Percentiles rank a stretch among this genome's conserved stretches.
phyloP scores from a whole-genome alignment of 345 rosid species.

The Gossypioides kirkii region DNA sequence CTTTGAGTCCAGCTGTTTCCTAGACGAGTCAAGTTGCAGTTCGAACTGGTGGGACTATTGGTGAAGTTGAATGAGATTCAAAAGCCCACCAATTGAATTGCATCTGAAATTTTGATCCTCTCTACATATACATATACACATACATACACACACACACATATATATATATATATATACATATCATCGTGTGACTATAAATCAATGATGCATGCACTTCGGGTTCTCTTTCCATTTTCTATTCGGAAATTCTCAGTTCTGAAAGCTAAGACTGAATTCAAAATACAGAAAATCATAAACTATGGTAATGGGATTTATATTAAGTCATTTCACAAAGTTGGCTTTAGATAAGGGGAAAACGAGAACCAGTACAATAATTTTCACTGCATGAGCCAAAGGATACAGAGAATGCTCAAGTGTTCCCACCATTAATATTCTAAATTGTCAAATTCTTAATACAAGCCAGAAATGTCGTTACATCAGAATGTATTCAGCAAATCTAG shows the following conservation, averaged over 20 bases:
- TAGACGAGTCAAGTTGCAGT: constrained; percentile 21
- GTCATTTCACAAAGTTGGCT: too few species aligned
- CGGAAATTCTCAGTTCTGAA: background rate
- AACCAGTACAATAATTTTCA: background rate
- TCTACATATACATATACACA: background rate
- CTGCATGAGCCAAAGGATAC: background rate
- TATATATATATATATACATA: too few species aligned
- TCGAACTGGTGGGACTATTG: constrained; percentile 33
- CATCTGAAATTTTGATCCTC: constrained; percentile 3
- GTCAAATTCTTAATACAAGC: constrained; percentile 6
- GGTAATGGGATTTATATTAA: too few species aligned
- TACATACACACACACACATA: background rate
- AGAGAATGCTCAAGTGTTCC: background rate
- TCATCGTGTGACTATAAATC: background rate
- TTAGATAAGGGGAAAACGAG: background rate
- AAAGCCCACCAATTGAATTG: background rate
- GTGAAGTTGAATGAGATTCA: background rate
- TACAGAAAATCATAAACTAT: background rate
- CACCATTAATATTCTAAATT: constrained; percentile 8
- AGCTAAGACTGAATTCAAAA: background rate
- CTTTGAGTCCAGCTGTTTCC: constrained; percentile 16
- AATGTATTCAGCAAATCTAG: background rate
- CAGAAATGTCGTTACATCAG: background rate
- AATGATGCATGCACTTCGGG: background rate
- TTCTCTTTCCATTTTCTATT: background rate